Evolutionary conservation across 768 basidiomycete genomes (phyloP), one percentile per base, ranked within the genome.

Genomic region (Suillus decipiens): DNA sequence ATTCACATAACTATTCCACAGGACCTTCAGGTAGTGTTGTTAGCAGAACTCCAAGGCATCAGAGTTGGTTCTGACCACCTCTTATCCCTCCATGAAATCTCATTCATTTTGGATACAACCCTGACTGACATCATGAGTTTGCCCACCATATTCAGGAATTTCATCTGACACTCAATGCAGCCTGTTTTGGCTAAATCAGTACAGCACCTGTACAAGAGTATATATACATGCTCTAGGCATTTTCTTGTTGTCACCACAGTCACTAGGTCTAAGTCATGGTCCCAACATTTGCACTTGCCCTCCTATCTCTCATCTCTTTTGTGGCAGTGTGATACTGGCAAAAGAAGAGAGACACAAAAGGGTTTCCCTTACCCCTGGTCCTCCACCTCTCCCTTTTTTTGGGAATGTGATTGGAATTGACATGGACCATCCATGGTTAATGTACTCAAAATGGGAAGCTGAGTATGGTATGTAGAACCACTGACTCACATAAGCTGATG

Each of bases 361-460:
- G 58, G 34, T 68, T 31, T 45, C 61, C 56, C 15, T 59, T 70
- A 11, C 72, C 70, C 71, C 72, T 41, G 68, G 71, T 17, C 70
- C 70, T 10, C 66, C 63, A 1, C 71, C 65, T n/a, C 59, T 36
- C 10, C 72, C 72, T 0, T 0, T 70, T 15, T 22, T 72, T 1
- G 71, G 70, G n/a, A 72, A 73, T 10, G 34, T 73, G 24, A 14
- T 33, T 0, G 68, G 64, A 14, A 63, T 73, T 5, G 66, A 72
- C 51, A 51, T 61, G 11, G 36, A 51, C 5, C 31, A 68, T n/a
- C 71, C 70, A 14, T 72, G 71, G 72, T 61, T 63, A 50, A 64
- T 65, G 14, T 73, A 66, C 63, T 17, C 70, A 33, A 61, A 9
- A 58, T 72, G 66, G 68, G 65, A 64, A 1, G 42, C 62, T 48